Base-by-base conservation (phyloP, 1,139 yeast genomes). In the Kodamaea sp. region DNA sequence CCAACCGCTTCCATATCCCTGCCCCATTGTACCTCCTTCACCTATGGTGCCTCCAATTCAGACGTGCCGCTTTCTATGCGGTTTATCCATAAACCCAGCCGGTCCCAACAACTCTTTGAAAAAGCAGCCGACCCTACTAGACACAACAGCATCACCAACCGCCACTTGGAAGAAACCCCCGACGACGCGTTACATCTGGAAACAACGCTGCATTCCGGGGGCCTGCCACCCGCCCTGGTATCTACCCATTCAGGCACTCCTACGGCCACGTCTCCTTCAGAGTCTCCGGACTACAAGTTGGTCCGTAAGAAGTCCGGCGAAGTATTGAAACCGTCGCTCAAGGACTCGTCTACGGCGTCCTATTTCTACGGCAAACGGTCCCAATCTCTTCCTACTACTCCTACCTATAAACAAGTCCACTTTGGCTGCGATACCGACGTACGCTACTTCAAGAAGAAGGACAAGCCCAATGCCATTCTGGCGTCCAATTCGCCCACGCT, bases 251-350 rank as follows among this genome's bases (percentile, higher is more conserved):
- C 19, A 20, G 29, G 9, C 6, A 18, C 31, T 2, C 29, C 24
- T 12, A 32, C 14, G 16, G n/a, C n/a, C n/a, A n/a, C n/a, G n/a
- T 21, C 34, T 16, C 29, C 29, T 8, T n/a, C 22, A 15, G n/a
- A n/a, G 31, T 15, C 25, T n/a, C 29, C 36, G 4, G 44, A 31
- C 13, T 40, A 50, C 34, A 47, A 45, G 39, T 53, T 83, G 31
- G 71, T 83, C 4, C 76, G 88, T 15, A 84, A 82, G 53, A 87
- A 87, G 59, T 78, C 87, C 4, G 95, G 95, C 15, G 95, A 87
- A 53, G 65, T 84, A 25, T 84, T 87, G 31, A 84, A 85, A 52
- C 78, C 90, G 4, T 80, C 87, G 15, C 66, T 87, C 35, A 84
- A 82, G 52, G 59, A 51, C 15, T 21, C 15, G 7, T 15, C 42